Base-by-base conservation (phyloP, 1,139 yeast species). In the Blastobotrys raffinosifermentans region DNA sequence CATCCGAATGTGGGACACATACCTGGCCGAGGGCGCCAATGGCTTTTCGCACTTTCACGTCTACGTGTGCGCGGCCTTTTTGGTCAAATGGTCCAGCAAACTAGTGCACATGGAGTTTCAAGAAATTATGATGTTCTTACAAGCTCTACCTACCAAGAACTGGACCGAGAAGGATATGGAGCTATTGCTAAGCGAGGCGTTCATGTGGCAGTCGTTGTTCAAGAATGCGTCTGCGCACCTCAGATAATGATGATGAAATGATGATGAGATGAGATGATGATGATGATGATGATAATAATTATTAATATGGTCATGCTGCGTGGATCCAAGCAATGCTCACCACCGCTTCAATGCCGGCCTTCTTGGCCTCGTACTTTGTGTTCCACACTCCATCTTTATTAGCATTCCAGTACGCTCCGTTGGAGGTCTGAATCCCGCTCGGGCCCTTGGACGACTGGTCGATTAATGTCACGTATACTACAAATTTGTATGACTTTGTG, bases 1-100 rank as follows among this genome's bases (percentile, higher is more conserved):
- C 6, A 77, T 87, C 19, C 70, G 99, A 38, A 91, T 91, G 95
- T 91, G 98, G 98, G 99, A 91, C 57, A 89, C 99, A 0, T 91
- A 91, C 58, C 64, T 91, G 38, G 79, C 95, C 35, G 96, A 91
- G 57, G 84, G 83, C 4, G 80, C 91, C 0, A 72, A 82, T 25
- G 96, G 97, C 3, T 84, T 91, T 56, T 85, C 86, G 47, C 86
- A 81, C 51, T 91, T 93, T 61, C 99, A 91, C 58, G 87, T 91
- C 6, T 91, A 91, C 57, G 98, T 91, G 3, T 91, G 99, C 64
- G 96, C 97, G n/a, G 97, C 98, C 9, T 91, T 91, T 54, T 66
- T 91, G 51, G 82, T 89, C 40, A 82, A 85, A 55, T 91, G 94
- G 77, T 76, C 93, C 41, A 75, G 71, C 35, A 80, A 79, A 43